phyloP scores from a whole-genome alignment of 306 rosid genomes.

The Cicer chorassanicum region DNA sequence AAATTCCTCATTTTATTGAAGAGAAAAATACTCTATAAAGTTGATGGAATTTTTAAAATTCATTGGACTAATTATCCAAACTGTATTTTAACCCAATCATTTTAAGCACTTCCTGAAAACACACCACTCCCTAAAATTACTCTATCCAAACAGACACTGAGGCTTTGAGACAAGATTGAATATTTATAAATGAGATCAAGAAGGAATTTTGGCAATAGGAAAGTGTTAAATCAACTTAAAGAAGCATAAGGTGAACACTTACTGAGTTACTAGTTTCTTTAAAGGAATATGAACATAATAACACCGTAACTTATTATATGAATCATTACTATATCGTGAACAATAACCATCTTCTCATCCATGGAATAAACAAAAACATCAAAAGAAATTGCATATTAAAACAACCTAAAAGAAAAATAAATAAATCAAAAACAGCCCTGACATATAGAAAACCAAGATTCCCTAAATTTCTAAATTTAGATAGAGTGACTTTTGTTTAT shows the following conservation, averaged over 20 bases:
- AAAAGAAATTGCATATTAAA: not conserved
- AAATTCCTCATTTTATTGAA: too few species aligned
- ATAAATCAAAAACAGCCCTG: not conserved
- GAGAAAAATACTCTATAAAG: too few species aligned
- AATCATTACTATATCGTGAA: not conserved
- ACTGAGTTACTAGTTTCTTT: not conserved
- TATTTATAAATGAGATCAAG: not conserved
- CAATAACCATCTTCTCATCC: not conserved
- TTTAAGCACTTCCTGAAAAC: not conserved
- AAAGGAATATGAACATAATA: not conserved
- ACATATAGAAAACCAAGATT: constrained; percentile 5
- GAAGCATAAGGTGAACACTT: not conserved
- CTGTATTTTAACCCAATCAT: not conserved
- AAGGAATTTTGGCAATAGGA: not conserved
- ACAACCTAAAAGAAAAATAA: not conserved
- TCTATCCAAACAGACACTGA: too few species aligned
- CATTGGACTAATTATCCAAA: not conserved
- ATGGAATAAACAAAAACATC: constrained; percentile 8
- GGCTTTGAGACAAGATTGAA: not conserved
- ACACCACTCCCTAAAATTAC: not conserved
- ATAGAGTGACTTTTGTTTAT: constrained; percentile 24
- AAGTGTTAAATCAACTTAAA: not conserved
- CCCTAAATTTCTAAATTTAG: not conserved
- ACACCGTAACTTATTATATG: not conserved
- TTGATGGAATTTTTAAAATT: too few species aligned